phyloP scores from a whole-genome alignment of 1,284 basidiomycete genomes.

The Rhodotorula glutinis region DNA sequence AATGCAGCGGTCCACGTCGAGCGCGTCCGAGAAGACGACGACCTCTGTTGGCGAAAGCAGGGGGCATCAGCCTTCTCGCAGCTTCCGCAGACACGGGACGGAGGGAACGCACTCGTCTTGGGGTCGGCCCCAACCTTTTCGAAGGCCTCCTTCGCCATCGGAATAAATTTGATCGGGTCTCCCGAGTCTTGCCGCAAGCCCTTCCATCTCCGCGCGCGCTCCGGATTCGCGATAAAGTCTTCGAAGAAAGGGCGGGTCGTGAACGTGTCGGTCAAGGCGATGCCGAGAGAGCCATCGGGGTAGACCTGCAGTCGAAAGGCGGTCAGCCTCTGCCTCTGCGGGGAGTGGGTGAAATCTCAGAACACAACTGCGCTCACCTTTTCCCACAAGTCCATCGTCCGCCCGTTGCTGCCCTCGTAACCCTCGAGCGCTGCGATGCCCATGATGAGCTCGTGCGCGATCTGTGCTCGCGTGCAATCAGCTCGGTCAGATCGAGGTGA shows the following conservation, averaged over 20 bases:
- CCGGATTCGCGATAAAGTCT: slow-evolving; percentile 61
- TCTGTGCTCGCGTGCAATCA: slow-evolving; percentile 11
- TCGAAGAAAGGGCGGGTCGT: slow-evolving; percentile 73
- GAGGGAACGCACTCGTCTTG: slow-evolving; percentile 51
- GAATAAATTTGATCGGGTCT: slow-evolving; percentile 73
- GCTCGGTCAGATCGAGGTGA: too few relatives aligned
- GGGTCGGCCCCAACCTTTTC: slow-evolving; percentile 63
- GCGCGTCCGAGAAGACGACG: slow-evolving; percentile 77
- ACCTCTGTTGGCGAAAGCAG: slow-evolving; percentile 50
- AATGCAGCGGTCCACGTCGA: slow-evolving; percentile 69
- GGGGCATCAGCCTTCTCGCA: too few relatives aligned
- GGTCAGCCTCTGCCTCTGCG: background rate
- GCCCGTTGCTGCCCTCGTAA: slow-evolving; percentile 69
- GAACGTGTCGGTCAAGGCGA: slow-evolving; percentile 90
- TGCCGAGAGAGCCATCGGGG: slow-evolving; percentile 53
- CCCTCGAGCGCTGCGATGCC: slow-evolving; percentile 79
- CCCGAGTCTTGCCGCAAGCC: slow-evolving; percentile 74
- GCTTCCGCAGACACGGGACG: background rate
- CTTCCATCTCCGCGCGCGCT: slow-evolving; percentile 66
- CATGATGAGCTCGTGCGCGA: slow-evolving; percentile 78
- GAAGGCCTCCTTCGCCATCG: slow-evolving; percentile 67
- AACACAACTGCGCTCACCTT: slow-evolving; percentile 45
- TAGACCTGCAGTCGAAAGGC: slow-evolving; percentile 45
- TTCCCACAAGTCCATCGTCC: slow-evolving; percentile 81
- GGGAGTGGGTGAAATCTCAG: background rate